Base-by-base conservation (phyloP, 345 rosid species). In the Pelargonium nanum region DNA sequence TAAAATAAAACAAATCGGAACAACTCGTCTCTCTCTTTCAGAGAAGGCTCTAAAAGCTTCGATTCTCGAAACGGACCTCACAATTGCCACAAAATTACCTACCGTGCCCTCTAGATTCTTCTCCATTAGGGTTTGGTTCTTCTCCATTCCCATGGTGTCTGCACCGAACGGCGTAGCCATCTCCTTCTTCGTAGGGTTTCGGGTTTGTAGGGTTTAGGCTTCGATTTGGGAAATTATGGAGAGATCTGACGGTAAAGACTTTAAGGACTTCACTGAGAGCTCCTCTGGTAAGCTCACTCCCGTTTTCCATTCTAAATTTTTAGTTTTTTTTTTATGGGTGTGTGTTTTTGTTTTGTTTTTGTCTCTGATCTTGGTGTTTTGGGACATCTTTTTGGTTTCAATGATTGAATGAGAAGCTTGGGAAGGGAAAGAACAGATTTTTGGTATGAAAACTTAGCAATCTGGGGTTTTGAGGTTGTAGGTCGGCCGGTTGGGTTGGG, bases 201-300 rank as follows among this genome's bases (percentile, higher is more conserved):
- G 10, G 48, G 48, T 30, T 57, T 60, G 50, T 62, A 59, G 74
- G 72, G 67, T 70, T 61, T 24, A 57, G 65, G 52, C 34, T 24
- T 70, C 68, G 22, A 30, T 48, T 64, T 24, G 64, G 68, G 69
- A 70, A 56, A 65, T 56, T 65, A 86, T 86, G 92, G 88, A 86
- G 74, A 81, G 87, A 86, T 80, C 87, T 67, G 67, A 73, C 52
- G 68, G 76, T 61, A 83, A 70, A 55, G 79, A 64, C 64, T 72
- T 63, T 71, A 74, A 55, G 75, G 70, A 52, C 78, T 75, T 74
- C 34, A 45, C 71, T 66, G 74, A 55, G 19, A 40, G 72, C 69
- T 76, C 88, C 65, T 81, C 88, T 22, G 88, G 88, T 81, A 61
- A 32, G 68, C 53, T 63, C 54, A 8, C 60, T 25, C 30, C 2